phyloP scores from a whole-genome alignment of 176 grass and related monocot genomes.

The Panicum miliaceum region DNA sequence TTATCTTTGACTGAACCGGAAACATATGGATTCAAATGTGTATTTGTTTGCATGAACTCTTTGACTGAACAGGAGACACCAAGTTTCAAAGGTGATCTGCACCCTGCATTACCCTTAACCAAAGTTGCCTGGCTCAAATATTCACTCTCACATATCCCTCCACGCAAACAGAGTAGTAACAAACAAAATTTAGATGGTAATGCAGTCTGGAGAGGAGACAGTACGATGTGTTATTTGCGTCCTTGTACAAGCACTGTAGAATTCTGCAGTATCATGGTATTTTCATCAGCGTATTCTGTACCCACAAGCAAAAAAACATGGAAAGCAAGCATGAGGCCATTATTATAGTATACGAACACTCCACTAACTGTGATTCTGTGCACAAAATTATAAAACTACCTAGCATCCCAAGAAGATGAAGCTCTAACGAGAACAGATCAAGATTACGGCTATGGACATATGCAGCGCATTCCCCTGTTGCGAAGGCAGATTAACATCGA shows the following conservation, averaged over 20 bases:
- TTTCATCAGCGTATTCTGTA: conserved; percentile 48
- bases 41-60: not conserved
- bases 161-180: not conserved
- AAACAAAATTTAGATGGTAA: not conserved
- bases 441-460: not conserved
- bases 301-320: not conserved
- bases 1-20: not conserved
- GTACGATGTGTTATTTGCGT: not conserved
- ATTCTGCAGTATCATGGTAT: conserved; percentile 32
- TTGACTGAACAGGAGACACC: not conserved
- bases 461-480: not conserved
- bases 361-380: not conserved
- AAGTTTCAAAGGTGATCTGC: not conserved
- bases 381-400: not conserved
- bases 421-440: not conserved
- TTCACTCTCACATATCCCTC: not conserved
- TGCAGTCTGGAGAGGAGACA: not conserved
- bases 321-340: not conserved
- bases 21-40: not conserved
- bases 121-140: not conserved
- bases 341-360: not conserved
- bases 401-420: not conserved
- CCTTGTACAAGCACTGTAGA: conserved; percentile 38
- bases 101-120: not conserved
- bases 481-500: not conserved